Base-by-base conservation (phyloP, 768 basidiomycete species). In the Neoboletus magnificus region DNA sequence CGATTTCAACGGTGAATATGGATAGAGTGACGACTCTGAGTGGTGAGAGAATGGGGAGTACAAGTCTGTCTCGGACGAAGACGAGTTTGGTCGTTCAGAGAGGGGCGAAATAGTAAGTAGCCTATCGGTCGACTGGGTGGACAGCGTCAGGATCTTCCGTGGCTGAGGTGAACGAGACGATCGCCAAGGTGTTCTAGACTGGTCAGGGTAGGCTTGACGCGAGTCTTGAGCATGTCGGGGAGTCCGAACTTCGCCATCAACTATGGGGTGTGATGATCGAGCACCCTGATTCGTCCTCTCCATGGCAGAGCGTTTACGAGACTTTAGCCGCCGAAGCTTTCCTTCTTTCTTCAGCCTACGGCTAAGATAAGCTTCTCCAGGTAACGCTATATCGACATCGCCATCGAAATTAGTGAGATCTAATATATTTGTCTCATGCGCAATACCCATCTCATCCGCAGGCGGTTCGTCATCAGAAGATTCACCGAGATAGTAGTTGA, bases 331-430 rank as follows among this genome's bases (percentile, higher is more conserved):
- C 9, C 82, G 75, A n/a, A 81, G 58, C 61, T 77, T 82, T 15
- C 88, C 88, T 64, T 85, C 82, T 64, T 82, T 82, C 66, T 77
- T 78, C 32, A 91, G 70, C 30, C 69, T 71, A 29, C 71, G 66
- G 49, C 78, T 84, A 25, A 91, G 72, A 56, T 72, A 68, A 10
- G 65, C 73, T 61, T 90, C 88, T 9, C 80, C 85, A 2, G 82
- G 82, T 20, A 82, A 68, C 16, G 74, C 71, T 15, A 79, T 72
- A 56, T 87, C 82, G 41, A 85, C 75, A 58, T 92, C 89, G 25
- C 88, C 89, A 56, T 91, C 87, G 63, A 89, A 92, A 63, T 89
- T 86, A 5, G 88, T 88, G 55, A 87, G 71, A 59, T 91, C 87
- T 5, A 87, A 70, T 1, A 81, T 76, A 50, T 82, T 78, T 40